These are phyloP conservation scores for Tetrapisispora taiwanensis DNA, from an alignment of 805 yeast genomes.

Conservation along the genomic window DNA sequence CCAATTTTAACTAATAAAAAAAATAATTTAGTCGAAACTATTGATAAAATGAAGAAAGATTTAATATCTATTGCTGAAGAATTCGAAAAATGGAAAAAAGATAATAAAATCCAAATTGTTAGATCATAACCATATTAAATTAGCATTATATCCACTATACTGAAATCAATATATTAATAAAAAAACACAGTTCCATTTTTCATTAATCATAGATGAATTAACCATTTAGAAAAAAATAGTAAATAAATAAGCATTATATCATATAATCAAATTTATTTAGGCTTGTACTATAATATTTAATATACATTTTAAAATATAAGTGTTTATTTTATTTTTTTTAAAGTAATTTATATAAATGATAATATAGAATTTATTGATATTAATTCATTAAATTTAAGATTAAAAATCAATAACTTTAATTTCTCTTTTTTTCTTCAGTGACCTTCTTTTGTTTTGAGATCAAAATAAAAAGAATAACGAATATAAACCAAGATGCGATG, in stretches of 20 bases:
- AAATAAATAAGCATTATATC: too few relatives aligned
- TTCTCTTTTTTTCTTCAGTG: slow-evolving; percentile 15
- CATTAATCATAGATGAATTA: too few relatives aligned
- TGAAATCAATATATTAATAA: too few relatives aligned
- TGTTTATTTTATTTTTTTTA: too few relatives aligned
- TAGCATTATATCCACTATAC: not conserved
- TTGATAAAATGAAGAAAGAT: slow-evolving; percentile 24
- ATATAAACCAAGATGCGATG: slow-evolving; percentile 63
- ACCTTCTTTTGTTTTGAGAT: slow-evolving; percentile 13
- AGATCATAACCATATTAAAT: slow-evolving; percentile 12
- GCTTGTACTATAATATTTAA: too few relatives aligned
- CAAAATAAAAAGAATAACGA: slow-evolving; percentile 50
- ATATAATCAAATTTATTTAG: too few relatives aligned
- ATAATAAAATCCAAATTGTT: slow-evolving; percentile 28
- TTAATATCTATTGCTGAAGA: slow-evolving; percentile 23
- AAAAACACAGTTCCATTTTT: too few relatives aligned
- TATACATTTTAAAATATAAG: too few relatives aligned
- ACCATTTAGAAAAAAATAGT: too few relatives aligned
- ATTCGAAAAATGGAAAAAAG: slow-evolving; percentile 29
- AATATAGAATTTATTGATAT: too few relatives aligned
- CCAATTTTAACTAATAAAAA: slow-evolving; percentile 51
- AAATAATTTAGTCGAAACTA: slow-evolving; percentile 32
- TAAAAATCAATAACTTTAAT: slow-evolving; percentile 3
- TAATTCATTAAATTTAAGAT: too few relatives aligned
- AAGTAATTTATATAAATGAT: too few relatives aligned